Conservation (phyloP, 2,329 filamentous ascomycete genomes). For the Domatiomyces globalis region DNA sequence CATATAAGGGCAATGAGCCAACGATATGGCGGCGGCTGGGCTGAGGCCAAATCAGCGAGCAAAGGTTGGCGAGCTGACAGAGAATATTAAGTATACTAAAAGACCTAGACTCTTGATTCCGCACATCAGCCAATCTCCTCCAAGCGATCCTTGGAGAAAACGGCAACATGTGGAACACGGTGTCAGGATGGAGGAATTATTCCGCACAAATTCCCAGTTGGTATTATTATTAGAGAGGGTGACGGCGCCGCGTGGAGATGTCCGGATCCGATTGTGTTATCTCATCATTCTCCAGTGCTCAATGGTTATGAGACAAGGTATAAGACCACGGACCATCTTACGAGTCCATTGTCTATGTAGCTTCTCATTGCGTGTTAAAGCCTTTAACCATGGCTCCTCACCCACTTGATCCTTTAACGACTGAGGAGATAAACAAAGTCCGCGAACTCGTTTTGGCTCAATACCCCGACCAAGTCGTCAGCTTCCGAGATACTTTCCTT, state of each 20-base stretch:
- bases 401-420: constrained; percentile 42
- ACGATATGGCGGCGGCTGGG: constrained; percentile 11
- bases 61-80: too few species aligned
- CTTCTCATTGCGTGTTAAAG: background rate
- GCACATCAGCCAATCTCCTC: too few species aligned
- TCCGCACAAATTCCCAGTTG: too few species aligned
- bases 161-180: too few species aligned
- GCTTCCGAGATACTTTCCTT: constrained; percentile 38
- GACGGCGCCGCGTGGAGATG: background rate
- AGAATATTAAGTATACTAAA: too few species aligned
- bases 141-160: too few species aligned
- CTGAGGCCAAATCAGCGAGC: background rate
- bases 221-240: too few species aligned
- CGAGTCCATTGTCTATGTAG: background rate
- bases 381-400: constrained; percentile 24
- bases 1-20: constrained; percentile 9
- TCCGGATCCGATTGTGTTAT: background rate
- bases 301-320: background rate
- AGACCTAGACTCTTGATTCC: too few species aligned
- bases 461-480: constrained; percentile 24
- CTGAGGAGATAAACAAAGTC: constrained; percentile 40
- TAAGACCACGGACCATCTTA: background rate
- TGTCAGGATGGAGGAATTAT: too few species aligned
- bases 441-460: constrained; percentile 35
- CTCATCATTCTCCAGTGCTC: background rate